Evolutionary conservation across 2,329 filamentous ascomycete species (phyloP).

Genomic region (Alternaria sp.): DNA sequence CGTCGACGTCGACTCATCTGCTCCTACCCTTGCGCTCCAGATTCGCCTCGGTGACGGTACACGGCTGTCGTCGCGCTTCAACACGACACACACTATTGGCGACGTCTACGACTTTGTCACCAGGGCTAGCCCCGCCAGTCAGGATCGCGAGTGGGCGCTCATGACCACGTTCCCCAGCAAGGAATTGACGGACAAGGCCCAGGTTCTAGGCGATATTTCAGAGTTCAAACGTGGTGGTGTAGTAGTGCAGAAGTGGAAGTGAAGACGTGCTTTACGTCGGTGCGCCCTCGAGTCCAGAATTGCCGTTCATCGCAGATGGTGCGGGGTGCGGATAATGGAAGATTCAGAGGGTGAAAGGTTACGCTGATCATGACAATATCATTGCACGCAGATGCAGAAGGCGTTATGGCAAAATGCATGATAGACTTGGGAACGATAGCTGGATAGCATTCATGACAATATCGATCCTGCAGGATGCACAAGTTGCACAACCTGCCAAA

Average conservation of each 20-base stretch:
- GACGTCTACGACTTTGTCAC: slow-evolving; percentile 80
- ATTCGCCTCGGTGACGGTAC: slow-evolving; percentile 82
- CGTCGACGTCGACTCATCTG: slow-evolving; percentile 68
- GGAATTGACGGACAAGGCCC: slow-evolving; percentile 73
- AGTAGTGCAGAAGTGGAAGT: slow-evolving; percentile 65
- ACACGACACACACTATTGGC: slow-evolving; percentile 77
- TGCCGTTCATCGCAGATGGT: neutral
- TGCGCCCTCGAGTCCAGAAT: slow-evolving; percentile 4
- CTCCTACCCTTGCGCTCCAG: slow-evolving; percentile 74
- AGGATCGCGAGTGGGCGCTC: slow-evolving; percentile 72
- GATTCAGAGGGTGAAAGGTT: neutral
- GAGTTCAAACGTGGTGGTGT: slow-evolving; percentile 63
- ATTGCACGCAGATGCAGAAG: neutral
- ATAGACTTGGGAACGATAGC: slow-evolving; percentile 1
- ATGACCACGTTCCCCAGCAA: slow-evolving; percentile 86
- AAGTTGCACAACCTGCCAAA: slow-evolving; percentile 9
- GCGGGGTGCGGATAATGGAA: slow-evolving; percentile 2
- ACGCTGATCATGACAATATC: neutral
- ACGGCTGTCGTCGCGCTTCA: slow-evolving; percentile 80
- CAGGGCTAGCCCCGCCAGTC: slow-evolving; percentile 66
- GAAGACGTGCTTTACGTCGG: slow-evolving; percentile 4
- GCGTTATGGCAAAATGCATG: slow-evolving; percentile 9
- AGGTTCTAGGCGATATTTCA: slow-evolving; percentile 56
- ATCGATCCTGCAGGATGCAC: slow-evolving; percentile 10
- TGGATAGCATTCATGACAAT: slow-evolving; percentile 3